A percentile compares a stretch with the other conserved stretches of the same genome.
phyloP scores from a whole-genome alignment of 345 rosid genomes.

The Eucalyptus decipiens region DNA sequence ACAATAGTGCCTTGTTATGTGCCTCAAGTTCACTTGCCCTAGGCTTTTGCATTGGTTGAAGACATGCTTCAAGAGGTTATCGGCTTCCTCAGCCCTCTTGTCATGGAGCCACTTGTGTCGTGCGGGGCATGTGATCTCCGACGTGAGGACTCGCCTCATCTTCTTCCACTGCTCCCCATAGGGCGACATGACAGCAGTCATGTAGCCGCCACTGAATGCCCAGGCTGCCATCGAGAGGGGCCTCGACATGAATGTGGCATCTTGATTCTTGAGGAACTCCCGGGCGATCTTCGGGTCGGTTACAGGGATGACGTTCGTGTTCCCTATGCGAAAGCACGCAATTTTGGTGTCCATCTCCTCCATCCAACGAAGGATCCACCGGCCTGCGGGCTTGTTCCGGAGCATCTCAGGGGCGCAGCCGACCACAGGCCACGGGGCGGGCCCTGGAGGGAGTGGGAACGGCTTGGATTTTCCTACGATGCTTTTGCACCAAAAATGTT shows the following conservation, averaged over 20 bases:
- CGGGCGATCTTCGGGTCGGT: neutral
- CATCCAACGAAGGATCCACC: neutral
- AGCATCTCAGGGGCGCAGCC: neutral
- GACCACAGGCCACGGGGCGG: neutral
- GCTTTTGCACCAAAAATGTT: neutral
- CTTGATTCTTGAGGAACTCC: neutral
- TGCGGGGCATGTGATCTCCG: constrained; percentile 1
- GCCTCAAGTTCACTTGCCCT: neutral
- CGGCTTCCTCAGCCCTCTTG: neutral
- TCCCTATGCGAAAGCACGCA: neutral
- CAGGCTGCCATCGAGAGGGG: neutral
- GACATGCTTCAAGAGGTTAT: neutral
- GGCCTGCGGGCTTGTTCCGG: neutral
- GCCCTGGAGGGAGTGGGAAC: neutral
- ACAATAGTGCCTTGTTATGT: neutral
- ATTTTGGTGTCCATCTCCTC: neutral
- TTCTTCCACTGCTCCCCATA: constrained; percentile 35
- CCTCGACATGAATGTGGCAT: neutral
- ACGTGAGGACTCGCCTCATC: constrained; percentile 19
- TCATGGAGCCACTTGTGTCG: neutral
- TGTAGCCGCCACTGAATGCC: neutral
- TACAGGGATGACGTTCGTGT: neutral
- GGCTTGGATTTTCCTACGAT: neutral
- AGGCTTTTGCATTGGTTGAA: constrained; percentile 3
- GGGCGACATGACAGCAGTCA: constrained; percentile 3